Conservation (phyloP, 495 filamentous ascomycete genomes). For the Annulohypoxylon nitens region DNA sequence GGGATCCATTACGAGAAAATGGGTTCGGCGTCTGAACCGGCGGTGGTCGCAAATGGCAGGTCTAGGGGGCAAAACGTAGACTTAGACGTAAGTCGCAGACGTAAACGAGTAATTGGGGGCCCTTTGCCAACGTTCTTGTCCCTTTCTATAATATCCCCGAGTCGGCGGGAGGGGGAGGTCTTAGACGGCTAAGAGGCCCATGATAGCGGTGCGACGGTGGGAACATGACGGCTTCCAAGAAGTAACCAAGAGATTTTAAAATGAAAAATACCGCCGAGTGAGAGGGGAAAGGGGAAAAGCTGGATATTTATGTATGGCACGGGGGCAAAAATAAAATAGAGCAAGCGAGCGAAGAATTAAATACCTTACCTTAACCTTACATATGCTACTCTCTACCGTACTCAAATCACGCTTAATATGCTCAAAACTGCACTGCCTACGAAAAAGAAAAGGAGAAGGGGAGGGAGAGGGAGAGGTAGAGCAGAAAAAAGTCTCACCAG, state of each 20-base stretch:
- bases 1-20: slow-evolving; percentile 8
- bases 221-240: slow-evolving; percentile 32
- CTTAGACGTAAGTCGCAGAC: neutral
- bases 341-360: neutral
- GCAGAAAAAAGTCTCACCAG: slow-evolving; percentile 32
- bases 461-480: neutral
- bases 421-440: neutral
- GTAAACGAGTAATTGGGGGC: neutral
- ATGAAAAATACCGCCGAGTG: slow-evolving; percentile 20
- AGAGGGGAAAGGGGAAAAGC: slow-evolving; percentile 7
- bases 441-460: slow-evolving; percentile 13
- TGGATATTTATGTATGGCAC: slow-evolving; percentile 35
- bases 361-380: neutral
- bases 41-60: slow-evolving; percentile 37
- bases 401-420: slow-evolving; percentile 10
- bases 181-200: neutral
- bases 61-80: neutral
- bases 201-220: slow-evolving; percentile 18
- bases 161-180: slow-evolving; percentile 20
- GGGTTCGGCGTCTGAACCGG: slow-evolving; percentile 27
- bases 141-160: slow-evolving; percentile 16
- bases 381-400: neutral
- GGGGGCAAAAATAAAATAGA: neutral
- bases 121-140: slow-evolving; percentile 7
- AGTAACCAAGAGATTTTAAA: slow-evolving; percentile 35